phyloP scores from a whole-genome alignment of 176 grass and related monocot genomes.

The Paspalum vaginatum region DNA sequence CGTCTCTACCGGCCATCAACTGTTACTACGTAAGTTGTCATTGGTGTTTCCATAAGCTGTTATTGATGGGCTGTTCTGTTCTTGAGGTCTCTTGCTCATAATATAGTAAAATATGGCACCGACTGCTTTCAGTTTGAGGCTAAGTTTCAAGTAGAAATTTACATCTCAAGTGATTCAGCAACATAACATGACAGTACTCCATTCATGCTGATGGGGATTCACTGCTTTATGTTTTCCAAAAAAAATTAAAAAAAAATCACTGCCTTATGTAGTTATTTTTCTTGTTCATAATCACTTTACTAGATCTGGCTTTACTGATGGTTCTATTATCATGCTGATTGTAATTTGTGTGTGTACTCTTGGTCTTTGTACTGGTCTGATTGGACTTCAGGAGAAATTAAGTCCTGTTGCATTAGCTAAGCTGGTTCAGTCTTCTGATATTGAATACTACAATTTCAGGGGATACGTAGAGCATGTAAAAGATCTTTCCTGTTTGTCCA shows the following conservation, averaged over 20 bases:
- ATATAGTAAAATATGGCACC: neutral
- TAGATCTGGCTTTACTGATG: slow-evolving; percentile 15
- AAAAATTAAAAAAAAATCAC: too few species aligned
- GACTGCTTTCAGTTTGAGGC: slow-evolving; percentile 9
- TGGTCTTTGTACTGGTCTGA: neutral
- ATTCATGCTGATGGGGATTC: neutral
- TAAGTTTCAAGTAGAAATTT: slow-evolving; percentile 21
- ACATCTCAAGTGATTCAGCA: neutral
- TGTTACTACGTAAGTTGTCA: slow-evolving; percentile 75
- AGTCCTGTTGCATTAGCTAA: slow-evolving; percentile 5
- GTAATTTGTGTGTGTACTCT: neutral
- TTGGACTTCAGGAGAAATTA: neutral
- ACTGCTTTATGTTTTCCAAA: too few species aligned
- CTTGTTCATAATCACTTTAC: slow-evolving; percentile 17
- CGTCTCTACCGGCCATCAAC: slow-evolving; percentile 84
- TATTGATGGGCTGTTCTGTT: slow-evolving; percentile 8
- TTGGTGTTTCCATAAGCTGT: slow-evolving; percentile 9
- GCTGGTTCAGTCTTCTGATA: slow-evolving; percentile 39
- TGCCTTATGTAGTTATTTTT: neutral
- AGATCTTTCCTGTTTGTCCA: slow-evolving; percentile 83
- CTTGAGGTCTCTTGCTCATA: neutral
- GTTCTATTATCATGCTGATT: neutral
- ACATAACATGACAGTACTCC: neutral
- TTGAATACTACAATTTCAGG: slow-evolving; percentile 45
- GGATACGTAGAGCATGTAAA: slow-evolving; percentile 91